A percentile compares a stretch with the other conserved stretches of the same genome.
These are phyloP conservation scores for Agastache rugosa DNA, from an alignment of 257 asterid species.

Conservation along the genomic window DNA sequence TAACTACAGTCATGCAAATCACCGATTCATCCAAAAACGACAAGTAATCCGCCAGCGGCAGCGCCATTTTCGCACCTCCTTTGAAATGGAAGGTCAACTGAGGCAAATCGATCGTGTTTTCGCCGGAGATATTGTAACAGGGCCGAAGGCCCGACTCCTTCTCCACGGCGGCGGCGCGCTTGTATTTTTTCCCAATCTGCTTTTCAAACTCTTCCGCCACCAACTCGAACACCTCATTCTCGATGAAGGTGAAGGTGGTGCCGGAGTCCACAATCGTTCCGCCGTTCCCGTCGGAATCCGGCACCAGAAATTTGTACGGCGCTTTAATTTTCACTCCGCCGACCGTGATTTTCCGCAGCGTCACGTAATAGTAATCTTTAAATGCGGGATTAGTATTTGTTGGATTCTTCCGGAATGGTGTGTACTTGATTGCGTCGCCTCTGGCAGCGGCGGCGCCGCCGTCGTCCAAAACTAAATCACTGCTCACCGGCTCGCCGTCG, in stretches of 20 bases:
- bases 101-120: slow-evolving; percentile 35
- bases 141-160: slow-evolving; percentile 50
- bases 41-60: slow-evolving; percentile 57
- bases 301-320: slow-evolving; percentile 48
- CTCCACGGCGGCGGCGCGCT: slow-evolving; percentile 44
- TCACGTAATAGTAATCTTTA: slow-evolving; percentile 51
- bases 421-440: slow-evolving; percentile 35
- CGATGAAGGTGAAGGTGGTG: slow-evolving; percentile 56
- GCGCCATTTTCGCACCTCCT: slow-evolving; percentile 59
- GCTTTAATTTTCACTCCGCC: slow-evolving; percentile 54
- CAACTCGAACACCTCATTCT: slow-evolving; percentile 35
- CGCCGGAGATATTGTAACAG: slow-evolving; percentile 50
- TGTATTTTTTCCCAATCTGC: slow-evolving; percentile 46
- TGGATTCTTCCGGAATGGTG: slow-evolving; percentile 51
- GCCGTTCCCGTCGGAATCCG: slow-evolving; percentile 54
- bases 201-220: slow-evolving; percentile 51
- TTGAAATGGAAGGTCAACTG: slow-evolving; percentile 47
- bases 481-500: slow-evolving; percentile 51
- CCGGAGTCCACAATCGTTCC: slow-evolving; percentile 71
- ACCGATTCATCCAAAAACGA: slow-evolving; percentile 48
- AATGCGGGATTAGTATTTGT: slow-evolving; percentile 35
- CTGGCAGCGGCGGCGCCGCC: slow-evolving; percentile 26
- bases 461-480: slow-evolving; percentile 42
- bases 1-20: slow-evolving; percentile 51
- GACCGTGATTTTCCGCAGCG: slow-evolving; percentile 51